Evolutionary conservation across 2,329 filamentous ascomycete genomes (phyloP), one percentile per base, ranked within the genome.

Genomic region (Neurospora sp.): DNA sequence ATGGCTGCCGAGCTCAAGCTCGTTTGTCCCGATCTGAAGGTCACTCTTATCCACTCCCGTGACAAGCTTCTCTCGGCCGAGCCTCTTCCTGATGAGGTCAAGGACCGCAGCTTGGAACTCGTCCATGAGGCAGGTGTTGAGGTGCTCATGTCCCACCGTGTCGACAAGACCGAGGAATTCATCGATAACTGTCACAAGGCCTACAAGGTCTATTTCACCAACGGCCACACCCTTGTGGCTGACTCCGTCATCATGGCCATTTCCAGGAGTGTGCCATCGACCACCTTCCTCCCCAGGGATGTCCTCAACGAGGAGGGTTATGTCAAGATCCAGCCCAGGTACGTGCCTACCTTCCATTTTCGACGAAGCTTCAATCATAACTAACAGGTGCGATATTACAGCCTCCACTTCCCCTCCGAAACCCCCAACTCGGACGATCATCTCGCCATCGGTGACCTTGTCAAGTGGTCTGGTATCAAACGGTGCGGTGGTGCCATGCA

Each of bases 1-100:
- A 93, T 95, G 85, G 91, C 92, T 0, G 88, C 90, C 1, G 92
- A 96, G 80, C 82, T 94, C 69, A 94, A 93, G 79, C 78, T 86
- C 66, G 81, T 89, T 33, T 84, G 90, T 72, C 91, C 92, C 0
- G 76, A 85, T 11, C 81, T 88, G 69, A 85, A 85, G 52, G 89
- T 95, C n/a, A 91, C 88, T 0, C 85, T 96, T 1, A 86, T 93
- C 4, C 92, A 95, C 78, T 93, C 91, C 4, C 84, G 91, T 23
- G 82, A 85, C 36, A 87, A 87, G 75, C 85, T 95, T 1, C 83
- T 95, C 8, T 93, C 91, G 0, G 87, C 90, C 0, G 92, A 96
- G 80, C 87, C 86, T 3, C 83, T 96, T 2, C 89, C 91, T 0
- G 86, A 90, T 42, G 87, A 89, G 66, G 89, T 90, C 78, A 92